Conservation (phyloP, 331 rosid species). For the Telfairia occidentalis region DNA sequence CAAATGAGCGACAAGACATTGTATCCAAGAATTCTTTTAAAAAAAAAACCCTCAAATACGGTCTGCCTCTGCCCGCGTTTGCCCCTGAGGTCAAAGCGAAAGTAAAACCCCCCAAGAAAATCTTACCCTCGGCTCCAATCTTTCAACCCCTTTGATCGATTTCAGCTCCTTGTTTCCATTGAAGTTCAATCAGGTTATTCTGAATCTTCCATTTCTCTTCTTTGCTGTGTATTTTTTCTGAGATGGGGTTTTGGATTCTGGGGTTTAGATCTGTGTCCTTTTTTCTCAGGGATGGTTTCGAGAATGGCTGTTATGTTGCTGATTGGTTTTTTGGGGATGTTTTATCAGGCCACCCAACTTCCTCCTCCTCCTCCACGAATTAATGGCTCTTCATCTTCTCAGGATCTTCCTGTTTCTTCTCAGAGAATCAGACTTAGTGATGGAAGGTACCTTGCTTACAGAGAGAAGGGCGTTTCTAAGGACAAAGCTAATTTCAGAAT, state of each 20-base stretch:
- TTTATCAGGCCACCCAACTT: constrained; percentile 47
- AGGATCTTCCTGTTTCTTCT: constrained; percentile 30
- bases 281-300: constrained; percentile 41
- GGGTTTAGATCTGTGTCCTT: background rate
- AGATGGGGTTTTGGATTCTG: background rate
- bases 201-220: background rate
- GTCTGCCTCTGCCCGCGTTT: background rate
- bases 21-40: too few species aligned
- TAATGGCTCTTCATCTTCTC: constrained; percentile 2
- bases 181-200: background rate
- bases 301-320: constrained; percentile 26
- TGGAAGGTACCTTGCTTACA: constrained; percentile 65
- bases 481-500: constrained; percentile 44
- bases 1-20: too few species aligned
- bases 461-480: constrained; percentile 54
- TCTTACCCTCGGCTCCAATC: background rate
- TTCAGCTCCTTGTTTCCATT: background rate
- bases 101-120: background rate
- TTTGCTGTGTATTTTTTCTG: background rate
- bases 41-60: background rate
- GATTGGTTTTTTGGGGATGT: constrained; percentile 61
- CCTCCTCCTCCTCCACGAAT: constrained; percentile 42
- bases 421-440: constrained; percentile 58
- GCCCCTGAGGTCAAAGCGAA: background rate
- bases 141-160: background rate